phyloP scores from a whole-genome alignment of 352 stramenopile genomes.

The Phytophthora fragariaefolia region DNA sequence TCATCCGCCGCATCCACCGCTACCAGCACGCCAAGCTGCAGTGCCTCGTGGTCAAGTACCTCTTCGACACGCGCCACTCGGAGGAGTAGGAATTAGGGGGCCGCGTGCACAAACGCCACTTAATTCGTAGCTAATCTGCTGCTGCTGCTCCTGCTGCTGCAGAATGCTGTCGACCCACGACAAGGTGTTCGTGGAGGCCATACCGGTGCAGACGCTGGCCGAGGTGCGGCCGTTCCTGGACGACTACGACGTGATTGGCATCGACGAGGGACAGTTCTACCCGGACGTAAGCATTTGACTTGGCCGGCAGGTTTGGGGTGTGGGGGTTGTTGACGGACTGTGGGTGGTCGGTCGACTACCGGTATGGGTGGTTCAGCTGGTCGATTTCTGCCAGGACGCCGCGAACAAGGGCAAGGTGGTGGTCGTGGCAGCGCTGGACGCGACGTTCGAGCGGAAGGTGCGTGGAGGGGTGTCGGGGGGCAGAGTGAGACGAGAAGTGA shows the following conservation, averaged over 20 bases:
- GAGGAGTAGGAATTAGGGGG: conserved; percentile 51
- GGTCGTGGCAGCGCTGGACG: conserved; percentile 77
- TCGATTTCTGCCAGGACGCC: conserved; percentile 78
- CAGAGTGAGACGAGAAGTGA: not conserved
- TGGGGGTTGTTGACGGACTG: not conserved
- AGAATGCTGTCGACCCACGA: conserved; percentile 84
- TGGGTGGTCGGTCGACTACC: no score
- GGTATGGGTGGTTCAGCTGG: conserved; percentile 55
- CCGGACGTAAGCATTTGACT: conserved; percentile 49
- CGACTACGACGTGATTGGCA: conserved; percentile 85
- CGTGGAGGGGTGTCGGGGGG: not conserved
- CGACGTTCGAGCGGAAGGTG: conserved; percentile 81
- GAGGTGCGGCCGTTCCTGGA: conserved; percentile 65
- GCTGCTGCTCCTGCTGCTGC: not conserved
- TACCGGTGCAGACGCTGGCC: conserved; percentile 58
- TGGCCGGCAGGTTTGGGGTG: not conserved
- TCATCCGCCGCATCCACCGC: conserved; percentile 82
- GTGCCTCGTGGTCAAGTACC: conserved; percentile 85
- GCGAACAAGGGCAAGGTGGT: conserved; percentile 80
- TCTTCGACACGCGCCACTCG: conserved; percentile 81
- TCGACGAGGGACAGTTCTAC: conserved; percentile 91
- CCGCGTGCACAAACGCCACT: no score
- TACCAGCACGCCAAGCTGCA: conserved; percentile 83
- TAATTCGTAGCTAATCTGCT: no score
- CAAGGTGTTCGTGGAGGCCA: conserved; percentile 72